Conservation (phyloP, 2,329 filamentous ascomycete genomes). For the Colletotrichum scovillei region DNA sequence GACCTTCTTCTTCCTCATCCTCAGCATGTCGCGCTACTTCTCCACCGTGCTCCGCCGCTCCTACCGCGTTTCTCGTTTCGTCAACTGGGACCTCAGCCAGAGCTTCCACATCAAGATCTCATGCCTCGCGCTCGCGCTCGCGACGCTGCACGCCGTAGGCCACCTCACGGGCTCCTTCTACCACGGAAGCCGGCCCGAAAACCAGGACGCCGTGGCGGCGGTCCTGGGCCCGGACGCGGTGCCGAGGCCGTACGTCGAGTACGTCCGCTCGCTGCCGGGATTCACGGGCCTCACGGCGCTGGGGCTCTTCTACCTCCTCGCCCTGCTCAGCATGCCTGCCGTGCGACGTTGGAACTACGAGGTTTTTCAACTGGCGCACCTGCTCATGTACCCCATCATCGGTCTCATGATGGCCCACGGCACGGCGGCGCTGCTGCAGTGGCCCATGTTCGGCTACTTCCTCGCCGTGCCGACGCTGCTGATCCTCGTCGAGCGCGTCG, state of each 20-base stretch:
- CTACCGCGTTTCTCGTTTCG: slow-evolving; percentile 62
- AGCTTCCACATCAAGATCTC: slow-evolving; percentile 67
- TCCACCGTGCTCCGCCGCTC: slow-evolving; percentile 63
- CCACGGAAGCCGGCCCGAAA: slow-evolving; percentile 56
- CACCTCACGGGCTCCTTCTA: slow-evolving; percentile 65
- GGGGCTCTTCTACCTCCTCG: slow-evolving; percentile 60
- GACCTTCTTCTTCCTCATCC: slow-evolving; percentile 67
- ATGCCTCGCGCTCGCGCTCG: slow-evolving; percentile 59
- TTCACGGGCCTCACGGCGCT: slow-evolving; percentile 62
- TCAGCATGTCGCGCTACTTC: slow-evolving; percentile 69
- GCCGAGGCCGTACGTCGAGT: slow-evolving; percentile 57
- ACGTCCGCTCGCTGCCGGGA: slow-evolving; percentile 59
- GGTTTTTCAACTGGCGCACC: slow-evolving; percentile 66
- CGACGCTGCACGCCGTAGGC: slow-evolving; percentile 64
- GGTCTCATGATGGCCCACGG: slow-evolving; percentile 67
- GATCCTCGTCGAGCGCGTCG: slow-evolving; percentile 59
- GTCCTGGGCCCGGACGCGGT: slow-evolving; percentile 57
- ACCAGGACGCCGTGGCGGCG: slow-evolving; percentile 56
- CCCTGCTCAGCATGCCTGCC: slow-evolving; percentile 60
- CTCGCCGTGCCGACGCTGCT: slow-evolving; percentile 64
- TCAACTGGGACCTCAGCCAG: slow-evolving; percentile 68
- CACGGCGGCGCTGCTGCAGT: slow-evolving; percentile 60
- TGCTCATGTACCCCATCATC: slow-evolving; percentile 69
- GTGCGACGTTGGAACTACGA: slow-evolving; percentile 65
- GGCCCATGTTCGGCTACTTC: slow-evolving; percentile 68